A percentile compares a stretch with the other conserved stretches of the same genome.
phyloP scores from a whole-genome alignment of 2,329 filamentous ascomycete species.

The Hirsutella thompsonii region DNA sequence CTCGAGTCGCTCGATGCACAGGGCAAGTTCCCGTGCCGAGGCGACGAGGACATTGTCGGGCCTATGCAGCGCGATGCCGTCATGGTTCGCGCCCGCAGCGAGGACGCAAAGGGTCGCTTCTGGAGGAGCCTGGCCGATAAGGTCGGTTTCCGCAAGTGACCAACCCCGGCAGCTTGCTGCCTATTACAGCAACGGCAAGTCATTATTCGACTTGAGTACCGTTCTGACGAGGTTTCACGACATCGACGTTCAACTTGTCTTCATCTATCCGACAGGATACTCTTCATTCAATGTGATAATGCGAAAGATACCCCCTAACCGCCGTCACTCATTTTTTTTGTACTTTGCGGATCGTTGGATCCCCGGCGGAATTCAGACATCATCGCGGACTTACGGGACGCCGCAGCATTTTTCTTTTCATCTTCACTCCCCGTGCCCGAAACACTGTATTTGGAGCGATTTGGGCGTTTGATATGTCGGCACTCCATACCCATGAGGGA shows the following conservation, averaged over 20 bases:
- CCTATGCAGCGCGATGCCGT: conserved; percentile 61
- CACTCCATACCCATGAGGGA: not conserved
- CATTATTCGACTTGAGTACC: not conserved
- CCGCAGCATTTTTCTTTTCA: not conserved
- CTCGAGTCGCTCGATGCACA: conserved; percentile 55
- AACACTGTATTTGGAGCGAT: conserved; percentile 1
- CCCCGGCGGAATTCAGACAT: conserved; percentile 1
- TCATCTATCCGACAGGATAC: conserved; percentile 5
- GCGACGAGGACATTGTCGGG: conserved; percentile 86
- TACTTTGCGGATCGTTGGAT: conserved; percentile 1
- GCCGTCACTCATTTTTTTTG: conserved; percentile 10
- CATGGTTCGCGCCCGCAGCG: conserved; percentile 33
- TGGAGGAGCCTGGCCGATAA: conserved; percentile 35
- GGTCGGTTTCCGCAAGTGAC: conserved; percentile 17
- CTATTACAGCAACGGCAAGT: not conserved
- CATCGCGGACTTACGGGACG: not conserved
- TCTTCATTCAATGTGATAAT: conserved; percentile 5
- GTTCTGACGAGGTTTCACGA: conserved; percentile 1
- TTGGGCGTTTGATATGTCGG: not conserved
- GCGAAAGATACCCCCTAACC: conserved; percentile 15
- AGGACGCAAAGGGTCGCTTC: conserved; percentile 33
- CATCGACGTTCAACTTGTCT: not conserved
- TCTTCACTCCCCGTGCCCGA: conserved; percentile 3
- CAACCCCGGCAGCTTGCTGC: not conserved
- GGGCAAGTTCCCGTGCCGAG: conserved; percentile 78